These are phyloP conservation scores for Colletotrichum sp. DNA, from an alignment of 2,329 filamentous ascomycete species.

Conservation along the genomic window DNA sequence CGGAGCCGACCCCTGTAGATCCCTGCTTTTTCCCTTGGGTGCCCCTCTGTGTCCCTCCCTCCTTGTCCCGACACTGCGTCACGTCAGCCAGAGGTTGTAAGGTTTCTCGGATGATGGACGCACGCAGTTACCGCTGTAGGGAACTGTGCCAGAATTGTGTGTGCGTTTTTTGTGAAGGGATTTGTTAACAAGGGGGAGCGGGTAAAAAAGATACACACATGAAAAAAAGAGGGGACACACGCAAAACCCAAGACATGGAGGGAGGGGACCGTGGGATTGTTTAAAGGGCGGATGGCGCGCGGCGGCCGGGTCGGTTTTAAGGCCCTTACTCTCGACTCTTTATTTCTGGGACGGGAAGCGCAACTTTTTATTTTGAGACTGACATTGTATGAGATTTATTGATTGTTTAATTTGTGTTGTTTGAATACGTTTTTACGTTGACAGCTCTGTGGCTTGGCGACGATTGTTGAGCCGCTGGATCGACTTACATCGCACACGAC, in stretches of 20 bases:
- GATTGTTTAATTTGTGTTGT: slow-evolving; percentile 16
- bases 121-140: neutral
- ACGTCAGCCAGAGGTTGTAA: slow-evolving; percentile 9
- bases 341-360: neutral
- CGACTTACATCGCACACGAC: slow-evolving; percentile 13
- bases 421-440: slow-evolving; percentile 10
- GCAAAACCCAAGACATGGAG: neutral
- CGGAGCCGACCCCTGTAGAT: slow-evolving; percentile 6
- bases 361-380: neutral
- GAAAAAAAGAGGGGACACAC: neutral
- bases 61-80: slow-evolving; percentile 4
- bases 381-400: slow-evolving; percentile 8
- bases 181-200: neutral
- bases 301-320: neutral
- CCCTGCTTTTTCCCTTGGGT: neutral
- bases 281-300: slow-evolving; percentile 9
- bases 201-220: neutral
- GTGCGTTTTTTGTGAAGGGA: neutral
- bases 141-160: neutral
- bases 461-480: slow-evolving; percentile 17
- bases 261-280: neutral
- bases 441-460: slow-evolving; percentile 1
- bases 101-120: neutral
- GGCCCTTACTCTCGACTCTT: neutral
- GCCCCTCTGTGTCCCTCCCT: neutral